Evolutionary conservation across 805 yeast genomes (phyloP).

Genomic region (Yamadazyma laniorum): DNA sequence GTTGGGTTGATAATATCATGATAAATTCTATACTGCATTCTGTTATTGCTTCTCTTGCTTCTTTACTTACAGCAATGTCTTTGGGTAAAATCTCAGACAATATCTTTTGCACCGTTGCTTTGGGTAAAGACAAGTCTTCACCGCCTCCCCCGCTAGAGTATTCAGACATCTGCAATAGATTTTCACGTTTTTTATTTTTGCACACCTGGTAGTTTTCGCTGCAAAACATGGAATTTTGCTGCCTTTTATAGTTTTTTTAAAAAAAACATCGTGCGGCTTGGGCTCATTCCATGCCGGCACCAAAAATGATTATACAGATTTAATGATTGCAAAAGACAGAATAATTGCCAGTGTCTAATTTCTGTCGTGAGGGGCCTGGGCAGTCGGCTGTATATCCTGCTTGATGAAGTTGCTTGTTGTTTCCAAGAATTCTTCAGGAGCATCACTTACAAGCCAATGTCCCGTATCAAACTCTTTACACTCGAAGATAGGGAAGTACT

Average conservation of each 20-base stretch:
- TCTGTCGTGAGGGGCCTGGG: too few species aligned
- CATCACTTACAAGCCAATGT: conserved; percentile 42
- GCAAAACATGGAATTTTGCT: conserved; percentile 5
- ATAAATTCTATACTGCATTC: conserved; percentile 96
- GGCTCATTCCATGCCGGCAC: conserved; percentile 2
- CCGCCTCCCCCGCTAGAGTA: conserved; percentile 38
- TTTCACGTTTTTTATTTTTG: not conserved
- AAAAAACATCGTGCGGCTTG: conserved; percentile 8
- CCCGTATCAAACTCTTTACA: conserved; percentile 26
- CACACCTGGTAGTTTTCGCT: too few species aligned
- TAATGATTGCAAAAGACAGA: too few species aligned
- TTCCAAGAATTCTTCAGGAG: conserved; percentile 30
- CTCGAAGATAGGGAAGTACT: conserved; percentile 23
- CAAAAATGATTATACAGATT: too few species aligned
- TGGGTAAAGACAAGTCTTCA: conserved; percentile 44
- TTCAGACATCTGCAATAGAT: conserved; percentile 32
- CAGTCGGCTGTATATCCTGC: too few species aligned
- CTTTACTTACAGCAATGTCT: conserved; percentile 87
- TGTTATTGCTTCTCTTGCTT: conserved; percentile 90
- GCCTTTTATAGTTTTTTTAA: conserved; percentile 11
- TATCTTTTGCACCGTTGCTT: conserved; percentile 94
- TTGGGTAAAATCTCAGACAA: conserved; percentile 84
- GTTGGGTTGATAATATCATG: conserved; percentile 90
- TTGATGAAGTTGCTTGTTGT: conserved; percentile 10
- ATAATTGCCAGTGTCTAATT: too few species aligned